Percentiles rank a stretch among this genome's conserved stretches.
These are phyloP conservation scores for Debaryomyces subglobosus DNA, from an alignment of 1,139 yeast species.

Conservation along the genomic window DNA sequence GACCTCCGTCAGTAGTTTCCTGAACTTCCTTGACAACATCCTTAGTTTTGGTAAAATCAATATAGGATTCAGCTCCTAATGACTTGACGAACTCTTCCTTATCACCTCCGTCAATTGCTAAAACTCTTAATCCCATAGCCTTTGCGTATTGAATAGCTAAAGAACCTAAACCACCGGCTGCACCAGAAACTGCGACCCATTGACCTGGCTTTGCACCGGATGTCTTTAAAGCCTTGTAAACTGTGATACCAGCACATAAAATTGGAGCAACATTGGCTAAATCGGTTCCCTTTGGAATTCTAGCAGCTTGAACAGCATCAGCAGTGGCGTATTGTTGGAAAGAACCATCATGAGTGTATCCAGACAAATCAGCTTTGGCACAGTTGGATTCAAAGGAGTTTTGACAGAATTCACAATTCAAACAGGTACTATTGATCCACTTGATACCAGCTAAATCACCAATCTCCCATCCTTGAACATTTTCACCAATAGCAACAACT, in stretches of 20 bases:
- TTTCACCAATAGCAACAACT: slow-evolving; percentile 70
- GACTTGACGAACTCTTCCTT: slow-evolving; percentile 58
- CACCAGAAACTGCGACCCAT: slow-evolving; percentile 81
- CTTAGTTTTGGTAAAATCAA: slow-evolving; percentile 63
- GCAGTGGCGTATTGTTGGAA: slow-evolving; percentile 84
- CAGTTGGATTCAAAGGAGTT: slow-evolving; percentile 68
- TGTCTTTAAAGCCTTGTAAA: slow-evolving; percentile 75
- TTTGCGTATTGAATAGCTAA: slow-evolving; percentile 74
- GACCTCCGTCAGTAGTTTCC: slow-evolving; percentile 73
- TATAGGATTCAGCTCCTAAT: slow-evolving; percentile 68
- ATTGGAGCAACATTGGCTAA: slow-evolving; percentile 78
- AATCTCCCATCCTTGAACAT: slow-evolving; percentile 65
- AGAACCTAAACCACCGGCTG: slow-evolving; percentile 80
- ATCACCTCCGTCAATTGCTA: slow-evolving; percentile 78
- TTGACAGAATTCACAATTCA: slow-evolving; percentile 70
- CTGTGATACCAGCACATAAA: slow-evolving; percentile 81
- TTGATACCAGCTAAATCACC: slow-evolving; percentile 77
- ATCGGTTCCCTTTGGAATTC: slow-evolving; percentile 69
- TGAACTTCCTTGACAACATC: slow-evolving; percentile 59
- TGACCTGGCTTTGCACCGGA: slow-evolving; percentile 66
- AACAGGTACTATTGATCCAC: slow-evolving; percentile 76
- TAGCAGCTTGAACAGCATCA: slow-evolving; percentile 84
- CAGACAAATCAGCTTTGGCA: slow-evolving; percentile 67
- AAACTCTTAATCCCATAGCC: slow-evolving; percentile 74
- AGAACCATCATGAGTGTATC: slow-evolving; percentile 80